These are phyloP conservation scores for Stentor roeselii DNA, from an alignment of 73 alveolate species.

Conservation along the genomic window DNA sequence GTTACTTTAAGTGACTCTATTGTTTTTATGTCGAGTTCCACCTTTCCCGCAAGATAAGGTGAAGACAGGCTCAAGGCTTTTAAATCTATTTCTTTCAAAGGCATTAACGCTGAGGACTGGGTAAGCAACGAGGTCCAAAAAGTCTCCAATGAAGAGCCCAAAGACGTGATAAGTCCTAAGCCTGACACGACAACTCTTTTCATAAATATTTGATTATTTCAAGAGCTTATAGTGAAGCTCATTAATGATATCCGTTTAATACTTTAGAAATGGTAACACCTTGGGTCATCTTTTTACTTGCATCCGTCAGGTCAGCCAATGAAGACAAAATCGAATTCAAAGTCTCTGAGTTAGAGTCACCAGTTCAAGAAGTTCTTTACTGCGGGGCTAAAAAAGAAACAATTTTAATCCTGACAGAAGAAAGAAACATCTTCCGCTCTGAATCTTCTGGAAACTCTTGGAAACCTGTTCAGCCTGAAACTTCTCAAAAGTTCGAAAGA, in stretches of 20 bases:
- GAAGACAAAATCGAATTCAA: constrained; percentile 4
- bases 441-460: constrained; percentile 74
- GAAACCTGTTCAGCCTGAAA: constrained; percentile 45
- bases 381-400: constrained; percentile 61
- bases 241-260: no score
- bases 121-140: constrained; percentile 45
- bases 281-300: no score
- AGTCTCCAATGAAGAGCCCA: constrained; percentile 49
- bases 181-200: constrained; percentile 81
- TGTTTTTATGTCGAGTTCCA: background rate
- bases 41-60: background rate
- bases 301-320: no score
- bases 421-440: constrained; percentile 63
- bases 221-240: no score
- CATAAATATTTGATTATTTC: background rate
- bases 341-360: constrained; percentile 33
- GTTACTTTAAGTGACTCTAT: no score
- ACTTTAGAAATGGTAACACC: no score
- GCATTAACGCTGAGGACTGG: constrained; percentile 48
- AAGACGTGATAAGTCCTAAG: constrained; percentile 54
- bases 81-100: constrained; percentile 25
- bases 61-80: background rate
- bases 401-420: constrained; percentile 64
- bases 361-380: constrained; percentile 58
- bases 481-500: constrained; percentile 46